These are phyloP conservation scores for Aspergillus sp. DNA, from an alignment of 2,329 filamentous ascomycete genomes.

Conservation along the genomic window DNA sequence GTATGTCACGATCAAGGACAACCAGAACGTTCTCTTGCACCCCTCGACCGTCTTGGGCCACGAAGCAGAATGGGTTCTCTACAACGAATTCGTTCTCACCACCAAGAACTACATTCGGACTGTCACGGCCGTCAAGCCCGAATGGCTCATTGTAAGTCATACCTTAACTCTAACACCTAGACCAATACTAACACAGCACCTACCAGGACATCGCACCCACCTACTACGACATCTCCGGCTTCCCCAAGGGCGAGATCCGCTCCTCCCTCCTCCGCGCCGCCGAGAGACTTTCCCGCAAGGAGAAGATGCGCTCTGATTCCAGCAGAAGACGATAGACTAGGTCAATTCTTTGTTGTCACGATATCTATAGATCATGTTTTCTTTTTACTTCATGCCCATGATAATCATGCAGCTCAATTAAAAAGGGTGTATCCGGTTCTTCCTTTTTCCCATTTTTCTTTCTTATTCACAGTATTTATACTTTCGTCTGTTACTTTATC, in stretches of 20 bases:
- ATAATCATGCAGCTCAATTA: slow-evolving; percentile 8
- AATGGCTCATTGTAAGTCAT: slow-evolving; percentile 81
- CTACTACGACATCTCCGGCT: slow-evolving; percentile 85
- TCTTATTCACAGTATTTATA: too few relatives aligned
- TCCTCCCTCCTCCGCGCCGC: slow-evolving; percentile 59
- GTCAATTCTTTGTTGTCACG: slow-evolving; percentile 14
- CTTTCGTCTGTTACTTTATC: not conserved
- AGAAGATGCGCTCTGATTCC: slow-evolving; percentile 49
- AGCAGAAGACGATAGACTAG: slow-evolving; percentile 34
- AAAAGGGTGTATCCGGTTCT: slow-evolving; percentile 3
- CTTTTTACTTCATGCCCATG: slow-evolving; percentile 3
- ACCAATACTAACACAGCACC: slow-evolving; percentile 43
- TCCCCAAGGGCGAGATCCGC: slow-evolving; percentile 84
- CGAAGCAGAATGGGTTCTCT: slow-evolving; percentile 94
- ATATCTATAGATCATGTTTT: slow-evolving; percentile 4
- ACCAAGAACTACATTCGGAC: slow-evolving; percentile 98
- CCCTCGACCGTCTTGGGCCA: slow-evolving; percentile 86
- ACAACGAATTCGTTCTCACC: slow-evolving; percentile 97
- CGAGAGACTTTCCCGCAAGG: slow-evolving; percentile 58
- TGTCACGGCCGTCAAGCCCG: slow-evolving; percentile 85
- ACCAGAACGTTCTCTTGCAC: slow-evolving; percentile 89
- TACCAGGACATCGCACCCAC: slow-evolving; percentile 82
- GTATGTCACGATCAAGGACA: slow-evolving; percentile 94
- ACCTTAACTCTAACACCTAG: slow-evolving; percentile 7
- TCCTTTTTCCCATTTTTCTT: not conserved